Evolutionary conservation across 179 eudicot genomes (phyloP).

Genomic region (Beta macrorhiza): DNA sequence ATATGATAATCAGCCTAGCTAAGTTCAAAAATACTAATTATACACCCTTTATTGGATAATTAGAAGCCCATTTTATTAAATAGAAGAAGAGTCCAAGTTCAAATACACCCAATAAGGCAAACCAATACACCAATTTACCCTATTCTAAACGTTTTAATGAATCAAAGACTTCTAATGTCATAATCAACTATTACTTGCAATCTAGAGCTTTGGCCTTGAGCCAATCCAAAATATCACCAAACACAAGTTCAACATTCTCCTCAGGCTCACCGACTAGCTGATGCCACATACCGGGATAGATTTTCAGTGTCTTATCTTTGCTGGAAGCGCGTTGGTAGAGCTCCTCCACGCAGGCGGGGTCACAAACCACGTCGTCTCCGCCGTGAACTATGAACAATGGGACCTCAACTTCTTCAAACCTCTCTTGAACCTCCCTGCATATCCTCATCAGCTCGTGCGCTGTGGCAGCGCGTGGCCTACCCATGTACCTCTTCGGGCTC

Average conservation of each 20-base stretch:
- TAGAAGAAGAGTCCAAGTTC: background rate
- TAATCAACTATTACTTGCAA: background rate
- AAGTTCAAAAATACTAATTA: background rate
- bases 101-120: background rate
- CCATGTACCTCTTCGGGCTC: constrained; percentile 61
- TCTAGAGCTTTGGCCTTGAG: constrained; percentile 52
- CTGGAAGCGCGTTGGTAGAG: constrained; percentile 57
- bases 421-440: constrained; percentile 64
- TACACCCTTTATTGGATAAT: background rate
- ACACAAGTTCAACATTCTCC: constrained; percentile 71
- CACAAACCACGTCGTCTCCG: constrained; percentile 71
- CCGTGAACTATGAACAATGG: constrained; percentile 82
- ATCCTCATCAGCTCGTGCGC: constrained; percentile 77
- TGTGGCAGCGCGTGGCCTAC: constrained; percentile 76
- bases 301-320: constrained; percentile 71
- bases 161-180: background rate
- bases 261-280: constrained; percentile 77
- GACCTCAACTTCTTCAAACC: constrained; percentile 53
- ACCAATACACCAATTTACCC: background rate
- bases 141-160: background rate
- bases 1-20: no score
- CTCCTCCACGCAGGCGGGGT: constrained; percentile 77
- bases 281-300: constrained; percentile 91
- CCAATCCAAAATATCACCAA: constrained; percentile 82
- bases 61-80: constrained; percentile 3